These are phyloP conservation scores for Fraxinus ornus DNA, from an alignment of 305 asterid genomes.

Conservation along the genomic window DNA sequence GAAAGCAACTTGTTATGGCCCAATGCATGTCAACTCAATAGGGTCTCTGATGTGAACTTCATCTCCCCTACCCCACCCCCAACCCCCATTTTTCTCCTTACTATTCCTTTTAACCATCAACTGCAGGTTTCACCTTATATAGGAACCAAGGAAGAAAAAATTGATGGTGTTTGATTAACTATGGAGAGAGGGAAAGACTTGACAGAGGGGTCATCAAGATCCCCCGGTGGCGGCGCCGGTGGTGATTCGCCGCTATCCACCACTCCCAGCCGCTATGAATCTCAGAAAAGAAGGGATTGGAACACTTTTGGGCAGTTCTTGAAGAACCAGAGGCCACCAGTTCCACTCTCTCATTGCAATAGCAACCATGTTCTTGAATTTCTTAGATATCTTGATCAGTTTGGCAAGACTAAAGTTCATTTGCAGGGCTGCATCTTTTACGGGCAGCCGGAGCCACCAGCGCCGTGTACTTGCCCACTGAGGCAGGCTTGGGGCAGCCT, in stretches of 20 bases:
- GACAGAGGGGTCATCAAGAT: slow-evolving; percentile 49
- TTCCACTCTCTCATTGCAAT: slow-evolving; percentile 49
- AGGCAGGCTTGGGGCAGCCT: slow-evolving; percentile 79
- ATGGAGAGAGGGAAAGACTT: slow-evolving; percentile 30
- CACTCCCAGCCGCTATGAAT: slow-evolving; percentile 62
- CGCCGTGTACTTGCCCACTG: slow-evolving; percentile 68
- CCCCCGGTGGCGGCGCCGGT: slow-evolving; percentile 27
- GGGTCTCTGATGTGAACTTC: slow-evolving; percentile 45
- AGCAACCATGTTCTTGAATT: slow-evolving; percentile 67
- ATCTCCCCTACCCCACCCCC: slow-evolving; percentile 22
- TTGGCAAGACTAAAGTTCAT: slow-evolving; percentile 72
- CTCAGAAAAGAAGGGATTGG: slow-evolving; percentile 70
- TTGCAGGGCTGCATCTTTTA: slow-evolving; percentile 64
- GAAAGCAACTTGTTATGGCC: slow-evolving; percentile 60
- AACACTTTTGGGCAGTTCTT: slow-evolving; percentile 75
- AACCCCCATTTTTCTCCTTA: slow-evolving; percentile 14
- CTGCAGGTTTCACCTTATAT: slow-evolving; percentile 32
- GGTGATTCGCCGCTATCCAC: slow-evolving; percentile 20
- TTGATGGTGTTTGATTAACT: slow-evolving; percentile 16
- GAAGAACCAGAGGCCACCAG: slow-evolving; percentile 58
- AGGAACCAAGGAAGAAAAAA: slow-evolving; percentile 18
- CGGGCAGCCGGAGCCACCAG: slow-evolving; percentile 80
- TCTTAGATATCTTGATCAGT: slow-evolving; percentile 56
- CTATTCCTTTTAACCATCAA: slow-evolving; percentile 36
- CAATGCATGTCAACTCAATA: slow-evolving; percentile 57